Base-by-base conservation (phyloP, 306 rosid genomes). In the Trifolium subterraneum region DNA sequence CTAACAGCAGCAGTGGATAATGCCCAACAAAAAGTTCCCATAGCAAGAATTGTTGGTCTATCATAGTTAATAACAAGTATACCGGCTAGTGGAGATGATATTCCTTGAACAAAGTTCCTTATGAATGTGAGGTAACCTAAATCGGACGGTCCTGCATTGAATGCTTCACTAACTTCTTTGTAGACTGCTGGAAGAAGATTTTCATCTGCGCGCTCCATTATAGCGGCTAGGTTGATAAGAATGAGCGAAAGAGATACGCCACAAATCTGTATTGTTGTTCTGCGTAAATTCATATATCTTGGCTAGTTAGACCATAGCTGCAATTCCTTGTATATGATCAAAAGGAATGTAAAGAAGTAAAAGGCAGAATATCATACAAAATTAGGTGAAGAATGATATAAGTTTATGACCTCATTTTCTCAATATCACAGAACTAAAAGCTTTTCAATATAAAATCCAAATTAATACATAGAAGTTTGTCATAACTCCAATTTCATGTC, bases 81-180 rank as follows among this genome's bases (percentile, higher is more conserved):
- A 62, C 97, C 99, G 14, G 99, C 99, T 54, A 94, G 64, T 33
- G 99, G 99, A 27, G 99, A 94, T 27, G 96, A 86, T 8, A 92
- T 51, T 58, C 99, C 99, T 77, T 85, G 99, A 61, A 87, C 88
- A 52, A 90, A 78, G 87, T 94, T 94, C 79, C 96, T 82, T 67
- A 90, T 84, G 86, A 94, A 94, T 56, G 97, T 94, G 68, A 94
- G 97, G 78, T 91, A 94, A 41, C 99, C 99, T 25, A 94, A 83
- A 69, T 94, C 97, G 71, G 97, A 88, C 18, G 99, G 99, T 13
- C 99, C 92, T 0, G 95, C 97, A 68, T 85, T 83, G 81, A 94
- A 94, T 60, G 99, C 86, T 85, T 87, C 99, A 22, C 99, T 92
- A 12, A 94, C 95, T 88, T 94, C 99, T 88, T 92, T 94, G 88